Evolutionary conservation across 306 rosid species (phyloP), one percentile per base, ranked within the genome.

Genomic region (Glycine tomentella): DNA sequence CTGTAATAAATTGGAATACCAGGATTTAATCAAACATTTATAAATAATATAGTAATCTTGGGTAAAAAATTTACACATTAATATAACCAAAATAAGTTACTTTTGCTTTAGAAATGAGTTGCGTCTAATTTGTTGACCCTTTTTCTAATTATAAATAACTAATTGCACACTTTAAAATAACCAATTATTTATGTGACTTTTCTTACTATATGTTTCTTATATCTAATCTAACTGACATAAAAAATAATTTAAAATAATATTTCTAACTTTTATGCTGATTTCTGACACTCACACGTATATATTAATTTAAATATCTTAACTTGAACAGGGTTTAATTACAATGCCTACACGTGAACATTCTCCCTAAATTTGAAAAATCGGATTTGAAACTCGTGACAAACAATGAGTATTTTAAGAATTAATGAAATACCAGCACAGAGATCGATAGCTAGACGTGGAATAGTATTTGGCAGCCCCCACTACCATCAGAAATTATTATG

Each of bases 331-430:
- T 48, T 59, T 33, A 25, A 31, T 33, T 42, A 42, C 46, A 42
- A 6, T 42, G 46, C 75, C 66, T 81, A 67, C 76, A 74, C 74
- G 84, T 74, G 80, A 81, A 55, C 17, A 56, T 56, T 68, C 76
- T 53, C 70, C 77, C 58, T 8, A 6, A 4, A 48, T 68, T 57
- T 56, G 56, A 67, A 55, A 31, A 45, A 55, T 73, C 36, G 2
- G 8, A 74, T 67, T 56, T 75, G 8, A 49, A 76, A 61, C 80
- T 76, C 61, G 71, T 76, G 72, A 76, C 71, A 76, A 9, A 14
- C 80, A 46, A 62, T 3, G n/a, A 61, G 3, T 8, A 8, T 61
- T 46, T 75, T 59, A 25, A 33, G 48, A 45, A 56, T 42, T 42
- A 5, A 42, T 42, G 7, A 42, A 42, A 3, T 38, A 38, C 44